Evolutionary conservation across 2,329 filamentous ascomycete species (phyloP), one percentile per base, ranked within the genome.

Genomic region (Claviceps sp.): DNA sequence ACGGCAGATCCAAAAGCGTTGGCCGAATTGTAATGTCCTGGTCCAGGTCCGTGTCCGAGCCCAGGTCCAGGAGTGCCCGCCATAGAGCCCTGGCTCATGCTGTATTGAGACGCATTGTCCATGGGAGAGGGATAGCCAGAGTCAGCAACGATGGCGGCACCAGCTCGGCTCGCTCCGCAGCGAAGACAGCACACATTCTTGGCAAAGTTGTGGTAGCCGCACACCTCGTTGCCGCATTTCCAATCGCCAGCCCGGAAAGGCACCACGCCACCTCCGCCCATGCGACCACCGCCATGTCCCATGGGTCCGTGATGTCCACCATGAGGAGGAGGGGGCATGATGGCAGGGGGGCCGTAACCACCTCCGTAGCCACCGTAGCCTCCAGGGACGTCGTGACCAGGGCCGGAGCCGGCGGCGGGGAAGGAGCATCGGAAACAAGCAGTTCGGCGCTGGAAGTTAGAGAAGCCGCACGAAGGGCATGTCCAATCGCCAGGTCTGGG

Each of bases 341-440:
- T 88, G 52, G 82, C 79, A 56, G 88, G 88, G 41, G 88, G 86
- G 41, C 78, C 76, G 47, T 82, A 82, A 50, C 67, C 69, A 53
- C 70, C 68, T 55, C 79, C 83, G 44, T 85, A 83, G 63, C 88
- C 85, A 38, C 88, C 85, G 40, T 72, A 72, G 37, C 76, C 77
- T 37, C 75, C 77, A 16, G 81, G 75, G 38, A 66, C 68, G 66
- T 74, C 73, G 61, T 89, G 86, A 52, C 75, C 77, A 42, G 85
- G 86, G 16, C 82, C 85, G 38, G 85, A 82, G 56, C 85, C 85
- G 68, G 94, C 88, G 26, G 93, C 91, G n/a, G 93, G 91, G 81
- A 94, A 98, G 1, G 90, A 96, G 76, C 93, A 98, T 61, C 93
- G 86, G 85, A 98, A 98, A 71, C 93, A 98, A 50, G 91, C 93